These are phyloP conservation scores for Aspergillus nanangensis DNA, from an alignment of 495 filamentous ascomycete species.

Conservation along the genomic window DNA sequence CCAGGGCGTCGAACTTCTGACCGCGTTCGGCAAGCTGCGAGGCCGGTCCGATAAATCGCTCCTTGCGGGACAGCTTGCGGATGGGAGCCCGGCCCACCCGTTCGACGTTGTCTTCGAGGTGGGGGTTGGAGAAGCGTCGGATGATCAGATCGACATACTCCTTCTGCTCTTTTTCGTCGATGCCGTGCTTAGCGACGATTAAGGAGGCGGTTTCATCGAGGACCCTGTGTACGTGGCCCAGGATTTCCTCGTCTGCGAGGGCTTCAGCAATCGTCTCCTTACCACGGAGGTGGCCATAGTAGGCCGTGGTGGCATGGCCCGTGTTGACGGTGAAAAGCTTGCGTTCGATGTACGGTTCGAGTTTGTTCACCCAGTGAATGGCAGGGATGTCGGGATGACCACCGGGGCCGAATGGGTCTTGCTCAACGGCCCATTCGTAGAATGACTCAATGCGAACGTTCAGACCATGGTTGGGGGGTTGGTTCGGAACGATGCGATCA, in stretches of 20 bases:
- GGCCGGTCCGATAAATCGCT: slow-evolving; percentile 92
- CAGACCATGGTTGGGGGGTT: slow-evolving; percentile 71
- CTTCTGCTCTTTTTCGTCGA: slow-evolving; percentile 70
- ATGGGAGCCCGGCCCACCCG: slow-evolving; percentile 94
- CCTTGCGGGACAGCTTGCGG: slow-evolving; percentile 85
- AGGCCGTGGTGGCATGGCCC: slow-evolving; percentile 92
- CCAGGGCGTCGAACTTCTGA: slow-evolving; percentile 60
- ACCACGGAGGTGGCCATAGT: slow-evolving; percentile 80
- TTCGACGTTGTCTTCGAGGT: slow-evolving; percentile 87
- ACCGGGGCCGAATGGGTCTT: slow-evolving; percentile 65
- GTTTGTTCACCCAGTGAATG: slow-evolving; percentile 86
- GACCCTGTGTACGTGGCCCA: slow-evolving; percentile 66
- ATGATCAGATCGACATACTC: slow-evolving; percentile 91
- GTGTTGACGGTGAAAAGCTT: slow-evolving; percentile 99
- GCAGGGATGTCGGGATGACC: slow-evolving; percentile 73
- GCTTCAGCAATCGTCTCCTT: slow-evolving; percentile 87
- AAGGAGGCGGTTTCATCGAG: slow-evolving; percentile 79
- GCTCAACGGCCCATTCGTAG: slow-evolving; percentile 96
- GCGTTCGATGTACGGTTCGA: slow-evolving; percentile 94
- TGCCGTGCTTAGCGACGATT: slow-evolving; percentile 82
- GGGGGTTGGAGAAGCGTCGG: slow-evolving; percentile 88
- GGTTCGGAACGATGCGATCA: slow-evolving; percentile 92
- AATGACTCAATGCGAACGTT: slow-evolving; percentile 96
- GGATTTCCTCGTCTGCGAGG: slow-evolving; percentile 63
- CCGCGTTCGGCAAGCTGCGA: slow-evolving; percentile 76